Evolutionary conservation across 768 basidiomycete species (phyloP), one percentile per base, ranked within the genome.

Genomic region (Filobasidium wieringae): DNA sequence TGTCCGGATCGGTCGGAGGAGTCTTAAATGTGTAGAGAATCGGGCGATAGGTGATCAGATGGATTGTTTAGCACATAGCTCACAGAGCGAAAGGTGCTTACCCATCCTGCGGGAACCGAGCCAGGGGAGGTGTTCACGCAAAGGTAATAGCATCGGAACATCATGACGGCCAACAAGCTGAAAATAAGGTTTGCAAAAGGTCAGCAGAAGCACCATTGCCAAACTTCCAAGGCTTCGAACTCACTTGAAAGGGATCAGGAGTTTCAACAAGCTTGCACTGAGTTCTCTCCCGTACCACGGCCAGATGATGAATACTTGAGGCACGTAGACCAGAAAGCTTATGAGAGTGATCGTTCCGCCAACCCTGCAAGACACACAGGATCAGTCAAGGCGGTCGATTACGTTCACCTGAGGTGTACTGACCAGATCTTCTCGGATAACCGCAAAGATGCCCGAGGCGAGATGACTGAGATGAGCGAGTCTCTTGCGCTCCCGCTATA

Each of bases 241-340:
- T 70, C 69, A 91, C 90, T 93, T 92, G 85, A 93, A 93, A 8
- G 93, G 93, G 2, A 82, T 62, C 22, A 95, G 78, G n/a, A 92
- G 78, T 22, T 72, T 76, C 36, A 93, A 60, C 43, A 93, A 81
- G 66, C 90, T 83, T 39, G 87, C 75, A 14, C 87, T 84, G 61
- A 87, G 62, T 51, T 75, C 83, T 34, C 79, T 74, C 37, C 89
- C 88, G 67, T 92, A 93, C 88, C 88, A 95, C 22, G 89, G 90
- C 88, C 82, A 82, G 70, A 95, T 82, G 59, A 96, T 78, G 75
- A 87, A 91, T 65, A 89, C 80, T 72, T 97, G 93, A 1, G 85
- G 82, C 6, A 87, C 85, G 72, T 88, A 88, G 1, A 87, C 81
- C 63, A 96, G 90, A 74, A 96, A 97, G 7, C 66, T 66, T 61